Evolutionary conservation across 2,329 filamentous ascomycete species (phyloP).

Genomic region (Volutella citrinella): DNA sequence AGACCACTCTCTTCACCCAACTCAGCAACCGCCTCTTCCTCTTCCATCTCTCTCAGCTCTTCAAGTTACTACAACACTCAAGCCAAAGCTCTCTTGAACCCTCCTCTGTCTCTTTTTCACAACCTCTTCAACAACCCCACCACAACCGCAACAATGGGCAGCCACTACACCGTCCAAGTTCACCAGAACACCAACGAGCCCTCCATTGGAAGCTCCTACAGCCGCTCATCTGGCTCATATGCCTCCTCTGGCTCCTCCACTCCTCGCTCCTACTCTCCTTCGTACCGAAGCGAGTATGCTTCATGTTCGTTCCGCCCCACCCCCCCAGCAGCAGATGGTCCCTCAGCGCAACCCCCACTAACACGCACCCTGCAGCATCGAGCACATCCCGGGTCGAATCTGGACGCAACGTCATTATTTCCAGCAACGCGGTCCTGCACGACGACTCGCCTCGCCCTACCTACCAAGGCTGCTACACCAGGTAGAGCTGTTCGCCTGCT

Average conservation of each 20-base stretch:
- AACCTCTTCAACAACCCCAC: constrained; percentile 9
- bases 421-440: constrained; percentile 28
- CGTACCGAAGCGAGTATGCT: constrained; percentile 30
- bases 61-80: constrained; percentile 6
- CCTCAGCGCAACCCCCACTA: constrained; percentile 15
- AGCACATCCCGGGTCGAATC: constrained; percentile 22
- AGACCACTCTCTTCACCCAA: constrained; percentile 2
- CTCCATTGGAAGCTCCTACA: constrained; percentile 26
- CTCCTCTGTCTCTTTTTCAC: no score
- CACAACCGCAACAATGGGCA: constrained; percentile 22
- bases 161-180: constrained; percentile 27
- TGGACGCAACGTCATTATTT: constrained; percentile 28
- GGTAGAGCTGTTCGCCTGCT: no score
- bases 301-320: constrained; percentile 25
- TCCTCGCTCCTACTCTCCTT: constrained; percentile 26
- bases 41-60: constrained; percentile 2
- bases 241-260: constrained; percentile 22
- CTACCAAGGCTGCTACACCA: no score
- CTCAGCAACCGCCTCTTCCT: constrained; percentile 15
- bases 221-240: constrained; percentile 26
- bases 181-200: constrained; percentile 30
- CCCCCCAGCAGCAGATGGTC: constrained; percentile 4
- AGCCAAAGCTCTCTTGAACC: constrained; percentile 1
- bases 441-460: constrained; percentile 33
- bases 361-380: constrained; percentile 20